Conservation (phyloP, 371 early-diverging fungal species). For the Mucor circinelloides region DNA sequence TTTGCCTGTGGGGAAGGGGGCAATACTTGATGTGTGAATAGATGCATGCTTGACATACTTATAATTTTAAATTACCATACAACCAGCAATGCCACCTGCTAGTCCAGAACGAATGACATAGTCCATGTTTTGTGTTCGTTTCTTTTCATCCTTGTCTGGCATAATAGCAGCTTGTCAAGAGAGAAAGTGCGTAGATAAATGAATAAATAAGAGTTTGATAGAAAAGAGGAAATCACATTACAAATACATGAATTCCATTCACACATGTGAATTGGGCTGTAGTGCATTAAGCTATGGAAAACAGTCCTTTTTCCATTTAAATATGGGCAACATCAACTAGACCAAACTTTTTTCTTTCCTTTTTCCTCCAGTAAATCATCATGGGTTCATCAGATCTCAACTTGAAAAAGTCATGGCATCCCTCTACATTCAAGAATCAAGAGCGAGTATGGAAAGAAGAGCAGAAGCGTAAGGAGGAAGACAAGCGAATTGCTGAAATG, state of each 20-base stretch:
- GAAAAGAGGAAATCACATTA: neutral
- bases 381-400: constrained; percentile 76
- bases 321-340: neutral
- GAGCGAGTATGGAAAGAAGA: constrained; percentile 93
- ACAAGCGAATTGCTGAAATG: constrained; percentile 84
- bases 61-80: constrained; percentile 36
- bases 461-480: constrained; percentile 81
- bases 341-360: neutral
- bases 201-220: neutral
- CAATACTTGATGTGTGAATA: neutral
- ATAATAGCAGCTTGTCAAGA: neutral
- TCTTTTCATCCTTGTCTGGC: constrained; percentile 15
- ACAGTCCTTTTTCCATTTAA: neutral
- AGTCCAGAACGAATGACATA: constrained; percentile 54
- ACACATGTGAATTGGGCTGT: neutral
- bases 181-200: neutral
- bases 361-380: constrained; percentile 29
- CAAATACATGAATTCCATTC: constrained; percentile 1
- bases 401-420: constrained; percentile 98
- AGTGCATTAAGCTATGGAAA: neutral
- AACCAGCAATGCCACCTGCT: constrained; percentile 59
- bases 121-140: constrained; percentile 41
- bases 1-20: too few species aligned
- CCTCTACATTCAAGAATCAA: constrained; percentile 87
- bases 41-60: neutral